Base-by-base conservation (phyloP, 345 rosid genomes). In the Pistacia atlantica region DNA sequence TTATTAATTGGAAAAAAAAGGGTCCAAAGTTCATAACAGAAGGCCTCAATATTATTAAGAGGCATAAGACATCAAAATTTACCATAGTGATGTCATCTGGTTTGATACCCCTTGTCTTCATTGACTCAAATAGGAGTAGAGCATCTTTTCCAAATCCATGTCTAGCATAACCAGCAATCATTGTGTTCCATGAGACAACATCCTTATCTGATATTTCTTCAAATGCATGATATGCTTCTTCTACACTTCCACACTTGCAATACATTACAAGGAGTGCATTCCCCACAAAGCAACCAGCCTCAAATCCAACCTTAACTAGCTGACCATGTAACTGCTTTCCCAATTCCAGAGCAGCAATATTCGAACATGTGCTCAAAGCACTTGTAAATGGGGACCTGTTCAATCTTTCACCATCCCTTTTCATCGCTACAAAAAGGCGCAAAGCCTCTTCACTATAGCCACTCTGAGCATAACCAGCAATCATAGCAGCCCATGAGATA, bases 401-500 rank as follows among this genome's bases (percentile, higher is more conserved):
- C 81, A 88, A 71, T 70, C 82, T 84, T 74, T 83, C 93, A n/a
- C 91, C 90, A 17, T 82, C 84, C 74, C 93, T 84, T 84, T 87
- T 84, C 95, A 91, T 91, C 64, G 80, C 80, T 11, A 84, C 75
- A 77, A 86, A 85, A 79, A 89, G 81, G 18, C 51, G 63, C 71
- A 88, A 73, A 77, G 93, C 90, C 75, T 89, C 90, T 78, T 86
- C 83, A 78, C 77, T 78, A 38, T 76, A 80, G 20, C 89, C 93
- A 63, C 81, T 65, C 75, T 91, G 95, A 12, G 93, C 83, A 67
- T 88, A 91, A 58, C 90, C 91, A 25, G 92, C 84, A 83, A 91
- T 85, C 89, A 91, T 89, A 72, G 93, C 92, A 16, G 93, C 89
- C 95, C 95, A 91, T 66, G 93, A 91, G 69, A 89, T 84, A 1